These are phyloP conservation scores for Colletotrichum destructivum DNA, from an alignment of 2,329 filamentous ascomycete species.

Conservation along the genomic window DNA sequence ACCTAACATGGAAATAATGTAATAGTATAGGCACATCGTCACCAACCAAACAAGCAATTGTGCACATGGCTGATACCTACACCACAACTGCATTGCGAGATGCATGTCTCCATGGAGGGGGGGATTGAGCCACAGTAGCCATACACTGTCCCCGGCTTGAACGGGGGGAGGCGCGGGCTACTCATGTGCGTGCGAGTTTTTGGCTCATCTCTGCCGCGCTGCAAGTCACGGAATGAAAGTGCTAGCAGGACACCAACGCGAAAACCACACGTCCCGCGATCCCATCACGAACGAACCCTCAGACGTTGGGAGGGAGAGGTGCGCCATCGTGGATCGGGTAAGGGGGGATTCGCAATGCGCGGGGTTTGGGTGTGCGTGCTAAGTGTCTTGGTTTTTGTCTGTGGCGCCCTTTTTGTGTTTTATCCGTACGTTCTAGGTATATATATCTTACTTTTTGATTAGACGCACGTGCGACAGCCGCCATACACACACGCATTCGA, in stretches of 20 bases:
- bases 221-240: neutral
- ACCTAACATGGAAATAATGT: no score
- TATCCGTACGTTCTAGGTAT: neutral
- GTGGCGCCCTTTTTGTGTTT: neutral
- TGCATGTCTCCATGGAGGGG: slow-evolving; percentile 9
- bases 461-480: neutral
- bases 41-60: slow-evolving; percentile 36
- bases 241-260: slow-evolving; percentile 22
- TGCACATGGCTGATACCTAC: slow-evolving; percentile 11
- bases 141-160: neutral
- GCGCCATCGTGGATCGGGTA: slow-evolving; percentile 15
- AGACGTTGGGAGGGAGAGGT: slow-evolving; percentile 15
- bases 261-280: slow-evolving; percentile 34
- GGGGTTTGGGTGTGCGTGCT: slow-evolving; percentile 1
- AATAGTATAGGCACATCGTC: slow-evolving; percentile 12
- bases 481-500: neutral
- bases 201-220: neutral
- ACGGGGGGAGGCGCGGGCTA: neutral
- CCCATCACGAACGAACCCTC: slow-evolving; percentile 29
- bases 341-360: slow-evolving; percentile 1
- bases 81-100: neutral
- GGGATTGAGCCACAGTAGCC: neutral
- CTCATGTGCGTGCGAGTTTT: neutral
- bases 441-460: no score
- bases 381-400: neutral